Conservation (phyloP, 2,329 filamentous ascomycete species). For the Claviceps purpurea region DNA sequence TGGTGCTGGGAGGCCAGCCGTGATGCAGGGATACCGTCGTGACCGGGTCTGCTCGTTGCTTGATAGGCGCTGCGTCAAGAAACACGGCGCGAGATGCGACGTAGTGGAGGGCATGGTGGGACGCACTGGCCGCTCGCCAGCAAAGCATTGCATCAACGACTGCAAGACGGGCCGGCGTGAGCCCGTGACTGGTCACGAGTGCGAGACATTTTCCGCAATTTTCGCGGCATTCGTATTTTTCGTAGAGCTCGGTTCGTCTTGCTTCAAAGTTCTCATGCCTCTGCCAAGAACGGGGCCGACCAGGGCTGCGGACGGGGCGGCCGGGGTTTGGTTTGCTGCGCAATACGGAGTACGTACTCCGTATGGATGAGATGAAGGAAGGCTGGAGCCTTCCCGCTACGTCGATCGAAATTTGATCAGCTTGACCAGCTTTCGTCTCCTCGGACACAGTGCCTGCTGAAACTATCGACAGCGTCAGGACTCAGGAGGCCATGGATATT, state of each 20-base stretch:
- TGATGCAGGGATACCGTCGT: constrained; percentile 18
- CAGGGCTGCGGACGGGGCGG: not conserved
- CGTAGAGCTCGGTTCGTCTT: too few species aligned
- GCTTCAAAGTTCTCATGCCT: not conserved
- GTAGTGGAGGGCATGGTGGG: constrained; percentile 20
- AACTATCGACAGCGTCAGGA: too few species aligned
- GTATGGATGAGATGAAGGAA: too few species aligned
- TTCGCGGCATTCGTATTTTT: not conserved
- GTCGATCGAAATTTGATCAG: too few species aligned
- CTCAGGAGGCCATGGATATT: too few species aligned
- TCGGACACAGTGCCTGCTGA: too few species aligned
- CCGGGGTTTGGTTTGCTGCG: not conserved
- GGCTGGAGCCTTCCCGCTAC: too few species aligned
- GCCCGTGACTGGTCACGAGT: not conserved
- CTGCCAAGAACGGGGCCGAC: not conserved
- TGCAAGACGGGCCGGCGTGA: not conserved
- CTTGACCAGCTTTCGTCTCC: too few species aligned
- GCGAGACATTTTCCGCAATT: not conserved
- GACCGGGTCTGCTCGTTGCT: constrained; percentile 23
- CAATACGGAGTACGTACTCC: too few species aligned
- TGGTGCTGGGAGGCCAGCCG: constrained; percentile 20
- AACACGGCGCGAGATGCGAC: constrained; percentile 11
- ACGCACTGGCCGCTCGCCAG: constrained; percentile 29
- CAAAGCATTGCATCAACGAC: constrained; percentile 26
- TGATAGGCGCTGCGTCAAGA: constrained; percentile 21